These are phyloP conservation scores for Rosa rugosa DNA, from an alignment of 306 rosid species.

Conservation along the genomic window DNA sequence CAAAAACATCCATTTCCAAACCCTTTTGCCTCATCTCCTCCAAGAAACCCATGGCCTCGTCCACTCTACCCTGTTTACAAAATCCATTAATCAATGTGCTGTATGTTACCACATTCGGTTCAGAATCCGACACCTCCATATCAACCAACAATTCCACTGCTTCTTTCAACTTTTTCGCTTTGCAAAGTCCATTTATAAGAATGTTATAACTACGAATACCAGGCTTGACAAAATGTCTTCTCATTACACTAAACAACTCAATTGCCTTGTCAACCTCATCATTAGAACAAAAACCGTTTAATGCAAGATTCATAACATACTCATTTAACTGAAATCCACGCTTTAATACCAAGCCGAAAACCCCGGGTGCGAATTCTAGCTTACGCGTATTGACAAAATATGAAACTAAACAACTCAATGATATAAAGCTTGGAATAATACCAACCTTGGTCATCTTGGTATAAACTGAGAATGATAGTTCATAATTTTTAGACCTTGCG, in stretches of 20 bases:
- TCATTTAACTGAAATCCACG: slow-evolving; percentile 51
- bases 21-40: slow-evolving; percentile 67
- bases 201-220: slow-evolving; percentile 57
- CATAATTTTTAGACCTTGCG: slow-evolving; percentile 42
- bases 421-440: slow-evolving; percentile 43
- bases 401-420: slow-evolving; percentile 55
- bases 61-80: slow-evolving; percentile 55
- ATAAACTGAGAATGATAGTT: slow-evolving; percentile 49
- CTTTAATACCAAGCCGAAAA: slow-evolving; percentile 57
- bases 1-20: slow-evolving; percentile 52
- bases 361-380: slow-evolving; percentile 50
- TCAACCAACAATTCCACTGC: slow-evolving; percentile 54
- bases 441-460: slow-evolving; percentile 41
- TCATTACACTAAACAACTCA: slow-evolving; percentile 45
- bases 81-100: slow-evolving; percentile 53
- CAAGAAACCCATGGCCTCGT: slow-evolving; percentile 52
- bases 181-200: slow-evolving; percentile 65
- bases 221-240: slow-evolving; percentile 37
- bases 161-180: slow-evolving; percentile 49
- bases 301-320: slow-evolving; percentile 45
- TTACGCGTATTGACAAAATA: slow-evolving; percentile 46
- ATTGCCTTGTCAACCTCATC: slow-evolving; percentile 46
- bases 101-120: slow-evolving; percentile 55
- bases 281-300: slow-evolving; percentile 56
- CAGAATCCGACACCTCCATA: slow-evolving; percentile 52